Conservation (phyloP, 306 rosid species). For the Lagenaria siceraria region DNA sequence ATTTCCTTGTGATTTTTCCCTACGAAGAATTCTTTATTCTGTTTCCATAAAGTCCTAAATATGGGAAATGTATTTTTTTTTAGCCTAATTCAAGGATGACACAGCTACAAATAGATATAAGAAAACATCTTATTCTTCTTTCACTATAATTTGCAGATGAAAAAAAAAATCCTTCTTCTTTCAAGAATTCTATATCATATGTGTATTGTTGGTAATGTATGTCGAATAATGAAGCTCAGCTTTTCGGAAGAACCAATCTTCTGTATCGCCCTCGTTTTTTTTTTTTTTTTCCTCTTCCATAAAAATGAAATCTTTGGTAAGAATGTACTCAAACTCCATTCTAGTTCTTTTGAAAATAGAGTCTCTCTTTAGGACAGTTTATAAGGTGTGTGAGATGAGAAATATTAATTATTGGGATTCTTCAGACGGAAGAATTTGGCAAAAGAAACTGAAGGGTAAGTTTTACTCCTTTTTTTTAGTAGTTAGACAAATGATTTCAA, state of each 20-base stretch:
- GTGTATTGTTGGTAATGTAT: background rate
- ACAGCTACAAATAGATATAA: background rate
- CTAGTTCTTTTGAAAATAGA: background rate
- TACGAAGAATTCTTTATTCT: background rate
- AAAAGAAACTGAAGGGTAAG: background rate
- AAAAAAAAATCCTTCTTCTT: background rate
- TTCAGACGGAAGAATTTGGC: background rate
- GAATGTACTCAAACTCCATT: background rate
- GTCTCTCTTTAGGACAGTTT: background rate
- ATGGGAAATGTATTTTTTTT: constrained; percentile 8
- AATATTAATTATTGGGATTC: background rate
- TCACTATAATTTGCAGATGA: background rate
- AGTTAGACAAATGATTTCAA: too few relatives aligned
- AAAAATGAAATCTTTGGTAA: background rate
- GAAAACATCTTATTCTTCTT: background rate
- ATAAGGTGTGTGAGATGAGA: background rate
- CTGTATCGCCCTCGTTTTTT: background rate
- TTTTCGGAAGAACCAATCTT: background rate
- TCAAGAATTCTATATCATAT: background rate
- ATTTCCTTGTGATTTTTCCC: constrained; percentile 5
- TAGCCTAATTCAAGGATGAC: background rate
- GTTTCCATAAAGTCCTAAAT: background rate
- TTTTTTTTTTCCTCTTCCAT: background rate
- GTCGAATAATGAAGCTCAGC: background rate
- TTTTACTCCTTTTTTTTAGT: background rate